Conservation (phyloP, 768 basidiomycete genomes). For the Phlebiopsis gigantea region DNA sequence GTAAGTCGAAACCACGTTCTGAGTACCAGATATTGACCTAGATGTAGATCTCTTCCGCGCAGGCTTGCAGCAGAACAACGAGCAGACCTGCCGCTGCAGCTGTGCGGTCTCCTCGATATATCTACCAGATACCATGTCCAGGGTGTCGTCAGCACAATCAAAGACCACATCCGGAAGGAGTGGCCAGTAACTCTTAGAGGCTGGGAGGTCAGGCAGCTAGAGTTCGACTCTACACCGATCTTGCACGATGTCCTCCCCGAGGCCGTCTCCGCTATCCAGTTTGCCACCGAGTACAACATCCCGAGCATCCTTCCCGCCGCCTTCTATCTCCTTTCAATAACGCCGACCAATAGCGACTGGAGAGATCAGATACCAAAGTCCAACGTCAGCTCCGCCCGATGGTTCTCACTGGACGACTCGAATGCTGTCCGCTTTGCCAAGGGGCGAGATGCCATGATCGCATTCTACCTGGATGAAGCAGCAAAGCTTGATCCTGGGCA, state of each 20-base stretch:
- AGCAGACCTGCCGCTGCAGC: background rate
- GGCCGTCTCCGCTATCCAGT: slow-evolving; percentile 8
- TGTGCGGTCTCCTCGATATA: background rate
- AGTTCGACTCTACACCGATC: background rate
- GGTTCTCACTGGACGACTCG: background rate
- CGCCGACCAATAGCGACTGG: background rate
- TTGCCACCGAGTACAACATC: slow-evolving; percentile 10
- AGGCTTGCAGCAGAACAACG: background rate
- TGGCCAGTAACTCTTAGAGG: slow-evolving; percentile 3
- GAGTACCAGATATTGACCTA: background rate
- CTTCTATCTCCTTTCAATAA: slow-evolving; percentile 10
- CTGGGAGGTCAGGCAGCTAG: background rate
- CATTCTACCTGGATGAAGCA: background rate
- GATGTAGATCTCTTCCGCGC: background rate
- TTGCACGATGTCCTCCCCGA: slow-evolving; percentile 1
- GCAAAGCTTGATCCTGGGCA: too few species aligned
- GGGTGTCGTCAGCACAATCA: background rate
- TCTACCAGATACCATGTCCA: background rate
- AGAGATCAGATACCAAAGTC: background rate
- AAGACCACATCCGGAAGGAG: background rate
- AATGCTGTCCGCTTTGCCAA: slow-evolving; percentile 1
- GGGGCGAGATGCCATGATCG: background rate
- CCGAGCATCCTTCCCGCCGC: slow-evolving; percentile 15
- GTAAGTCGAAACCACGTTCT: background rate
- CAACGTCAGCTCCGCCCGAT: background rate